Evolutionary conservation across 148 eudicot genomes (phyloP).

Genomic region (Rhododendron griersonianum): DNA sequence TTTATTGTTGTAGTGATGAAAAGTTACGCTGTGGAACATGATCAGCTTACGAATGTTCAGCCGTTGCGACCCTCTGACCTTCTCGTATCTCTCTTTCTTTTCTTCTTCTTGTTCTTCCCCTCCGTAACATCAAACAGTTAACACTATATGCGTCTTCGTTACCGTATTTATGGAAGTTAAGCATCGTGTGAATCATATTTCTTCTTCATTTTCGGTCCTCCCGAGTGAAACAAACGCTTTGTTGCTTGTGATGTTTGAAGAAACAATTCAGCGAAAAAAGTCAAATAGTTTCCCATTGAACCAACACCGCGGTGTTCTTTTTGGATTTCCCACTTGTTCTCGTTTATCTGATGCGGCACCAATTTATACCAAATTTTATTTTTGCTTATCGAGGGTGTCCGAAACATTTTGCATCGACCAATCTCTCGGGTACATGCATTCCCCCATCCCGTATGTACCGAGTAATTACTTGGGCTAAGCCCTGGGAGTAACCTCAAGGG

Average conservation of each 20-base stretch:
- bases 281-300: too few species aligned
- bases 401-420: too few species aligned
- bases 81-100: not conserved
- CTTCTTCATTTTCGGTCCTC: not conserved
- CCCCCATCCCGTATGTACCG: too few species aligned
- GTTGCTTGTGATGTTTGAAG: not conserved
- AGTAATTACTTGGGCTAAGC: too few species aligned
- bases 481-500: too few species aligned
- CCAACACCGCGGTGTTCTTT: too few species aligned
- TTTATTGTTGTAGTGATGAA: not conserved
- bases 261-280: not conserved
- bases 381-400: too few species aligned
- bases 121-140: not conserved
- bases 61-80: not conserved
- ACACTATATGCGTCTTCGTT: not conserved
- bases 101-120: not conserved
- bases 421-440: too few species aligned
- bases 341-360: too few species aligned
- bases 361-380: too few species aligned
- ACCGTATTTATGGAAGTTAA: not conserved
- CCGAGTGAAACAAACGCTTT: not conserved
- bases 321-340: too few species aligned
- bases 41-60: not conserved
- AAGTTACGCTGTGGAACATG: not conserved
- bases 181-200: not conserved